A percentile compares a stretch with the other conserved stretches of the same genome.
Evolutionary conservation across 1,284 basidiomycete genomes (phyloP).

Genomic region (Anthracocystis panici-leucophaei): DNA sequence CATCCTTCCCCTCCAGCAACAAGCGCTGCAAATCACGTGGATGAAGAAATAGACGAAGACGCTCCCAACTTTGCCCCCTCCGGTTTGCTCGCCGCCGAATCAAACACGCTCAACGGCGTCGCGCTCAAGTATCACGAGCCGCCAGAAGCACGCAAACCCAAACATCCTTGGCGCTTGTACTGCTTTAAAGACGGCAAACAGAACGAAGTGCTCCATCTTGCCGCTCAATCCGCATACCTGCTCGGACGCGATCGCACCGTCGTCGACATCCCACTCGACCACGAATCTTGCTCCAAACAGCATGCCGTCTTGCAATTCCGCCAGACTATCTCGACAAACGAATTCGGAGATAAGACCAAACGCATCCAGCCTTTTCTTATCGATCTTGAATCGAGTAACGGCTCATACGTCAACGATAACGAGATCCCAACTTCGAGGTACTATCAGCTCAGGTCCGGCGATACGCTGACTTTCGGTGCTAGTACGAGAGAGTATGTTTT

Average conservation of each 20-base stretch:
- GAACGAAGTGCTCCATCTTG: slow-evolving; percentile 71
- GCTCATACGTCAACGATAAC: slow-evolving; percentile 89
- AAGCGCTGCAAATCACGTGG: background rate
- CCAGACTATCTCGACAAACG: slow-evolving; percentile 84
- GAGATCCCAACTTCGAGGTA: slow-evolving; percentile 86
- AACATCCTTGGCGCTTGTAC: slow-evolving; percentile 90
- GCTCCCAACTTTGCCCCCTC: slow-evolving; percentile 88
- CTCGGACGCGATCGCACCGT: slow-evolving; percentile 82
- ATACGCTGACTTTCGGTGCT: slow-evolving; percentile 71
- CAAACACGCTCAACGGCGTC: slow-evolving; percentile 79
- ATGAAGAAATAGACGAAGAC: slow-evolving; percentile 24
- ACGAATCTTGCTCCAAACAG: slow-evolving; percentile 98
- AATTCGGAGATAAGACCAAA: slow-evolving; percentile 82
- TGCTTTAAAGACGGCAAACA: slow-evolving; percentile 96
- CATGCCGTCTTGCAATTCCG: slow-evolving; percentile 97
- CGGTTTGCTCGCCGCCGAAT: slow-evolving; percentile 87
- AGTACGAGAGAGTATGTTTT: slow-evolving; percentile 65
- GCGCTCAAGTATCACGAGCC: slow-evolving; percentile 98
- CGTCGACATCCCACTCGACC: slow-evolving; percentile 86
- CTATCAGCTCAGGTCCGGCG: slow-evolving; percentile 87
- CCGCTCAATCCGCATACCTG: slow-evolving; percentile 89
- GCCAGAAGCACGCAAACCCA: slow-evolving; percentile 93
- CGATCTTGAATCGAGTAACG: slow-evolving; percentile 96
- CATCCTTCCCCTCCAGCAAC: background rate
- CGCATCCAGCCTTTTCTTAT: slow-evolving; percentile 75